Base-by-base conservation (phyloP, 2,329 filamentous ascomycete species). In the Ciborinia camelliae region DNA sequence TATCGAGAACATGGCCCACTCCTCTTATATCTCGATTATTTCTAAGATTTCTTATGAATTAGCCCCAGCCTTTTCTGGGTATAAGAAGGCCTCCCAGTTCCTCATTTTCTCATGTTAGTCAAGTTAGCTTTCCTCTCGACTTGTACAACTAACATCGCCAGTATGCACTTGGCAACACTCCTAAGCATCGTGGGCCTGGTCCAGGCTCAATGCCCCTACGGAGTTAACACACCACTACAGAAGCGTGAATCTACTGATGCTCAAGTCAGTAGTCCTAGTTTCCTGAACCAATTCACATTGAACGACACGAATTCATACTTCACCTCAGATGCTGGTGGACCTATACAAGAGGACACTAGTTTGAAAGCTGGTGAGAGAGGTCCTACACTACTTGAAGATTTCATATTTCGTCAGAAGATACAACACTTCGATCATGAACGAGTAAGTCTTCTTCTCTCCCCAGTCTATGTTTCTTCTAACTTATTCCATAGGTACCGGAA, bases 401-500 rank as follows among this genome's bases (percentile, higher is more conserved):
- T 89, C 59, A 86, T 89, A 68, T 87, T 90, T 73, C 82, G 88
- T 39, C 87, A 91, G 71, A 91, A 90, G 78, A 88, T 90, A 50
- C 85, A 85, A 55, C 84, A 83, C 62, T 90, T 90, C 70, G 87
- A 90, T 65, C 88, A 90, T 70, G 88, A 91, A 72, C 79, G 88
- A 28, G 88, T 89, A 76, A 72, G 78, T 39, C 3, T 23, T 72
- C 48, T 23, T 45, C n/a, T 45, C 20, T 55, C 28, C n/a, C 18
- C 2, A 39, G 18, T 20, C 18, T 10, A 39, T 39, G 18, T 6
- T 2, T 23, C 1, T 41, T 15, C 45, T 53, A 32, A 61, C 23
- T 61, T 28, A 14, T 32, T 57, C 1, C 1, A 32, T 45, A 81
- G 81, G 79, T 88, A 47, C 85, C 85, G 6, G 86, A 89, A 74